Evolutionary conservation across 768 basidiomycete genomes (phyloP), one percentile per base, ranked within the genome.

Genomic region (Solioccasus polychromus): DNA sequence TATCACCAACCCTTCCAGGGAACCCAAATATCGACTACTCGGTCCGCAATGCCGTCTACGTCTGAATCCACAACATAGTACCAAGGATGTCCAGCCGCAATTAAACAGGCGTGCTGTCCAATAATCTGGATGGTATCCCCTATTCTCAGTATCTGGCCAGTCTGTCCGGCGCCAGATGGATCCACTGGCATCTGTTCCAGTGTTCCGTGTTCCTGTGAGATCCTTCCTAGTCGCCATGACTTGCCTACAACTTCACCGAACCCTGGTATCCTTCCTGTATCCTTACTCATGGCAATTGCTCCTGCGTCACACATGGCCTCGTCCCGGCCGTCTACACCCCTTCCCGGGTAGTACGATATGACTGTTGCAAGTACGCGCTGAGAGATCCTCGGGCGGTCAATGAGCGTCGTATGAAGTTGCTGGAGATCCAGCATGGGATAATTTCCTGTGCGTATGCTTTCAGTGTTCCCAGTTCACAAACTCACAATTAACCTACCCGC

Each of bases 1-100:
- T 6, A 24, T 44, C 35, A 94, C 91, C 91, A 92, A 0, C 89
- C 90, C 65, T 92, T 94, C 87, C 89, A 91, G 7, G 89, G 80
- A 35, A 91, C 82, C 91, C 91, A 92, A 23, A 92, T 69, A 63
- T 92, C 90, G 17, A 83, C 79, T 8, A 91, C 81, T 23, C 51
- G 61, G 30, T 75, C 71, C 29, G 64, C 68, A 14, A 75, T 76
- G 18, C 67, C 71, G 15, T 70, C 71, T 24, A 70, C 60, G n/a
- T 70, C 71, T 7, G 78, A 78, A 53, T 92, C 90, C 3, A 92
- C 80, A 17, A 92, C 70, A 59, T 92, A 92, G 62, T 83, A 89
- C 88, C 87, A 92, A 1, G 85, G 82, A 57, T 87, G 79, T 3
- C 78, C 82, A 17, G 92, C 88, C 17, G 87, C 76, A 36, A 82